Percentiles rank a stretch among this genome's conserved stretches.
Evolutionary conservation across 768 basidiomycete species (phyloP).

Genomic region (Peribolospora baueri): DNA sequence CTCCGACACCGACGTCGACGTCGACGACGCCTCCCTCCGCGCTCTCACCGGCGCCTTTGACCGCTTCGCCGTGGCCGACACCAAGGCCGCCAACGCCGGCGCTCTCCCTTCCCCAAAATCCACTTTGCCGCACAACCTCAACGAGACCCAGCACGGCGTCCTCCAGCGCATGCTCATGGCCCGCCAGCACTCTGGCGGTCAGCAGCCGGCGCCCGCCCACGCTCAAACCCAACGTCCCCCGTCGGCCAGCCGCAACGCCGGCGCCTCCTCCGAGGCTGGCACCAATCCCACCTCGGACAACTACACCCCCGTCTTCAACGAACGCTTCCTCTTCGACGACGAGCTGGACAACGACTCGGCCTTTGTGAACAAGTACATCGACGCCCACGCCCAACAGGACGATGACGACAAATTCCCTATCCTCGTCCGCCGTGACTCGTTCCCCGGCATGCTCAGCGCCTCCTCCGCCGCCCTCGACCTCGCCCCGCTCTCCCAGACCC

Average conservation of each 20-base stretch:
- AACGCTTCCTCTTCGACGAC: constrained; percentile 56
- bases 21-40: not conserved
- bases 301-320: constrained; percentile 10
- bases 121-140: constrained; percentile 2
- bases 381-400: not conserved
- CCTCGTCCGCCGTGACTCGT: constrained; percentile 23
- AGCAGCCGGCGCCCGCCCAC: not conserved
- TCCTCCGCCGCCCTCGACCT: constrained; percentile 83
- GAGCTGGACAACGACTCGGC: constrained; percentile 58
- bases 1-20: not conserved
- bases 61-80: not conserved
- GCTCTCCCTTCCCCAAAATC: not conserved
- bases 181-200: not conserved
- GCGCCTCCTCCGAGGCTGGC: not conserved
- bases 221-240: not conserved
- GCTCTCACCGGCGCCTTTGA: not conserved
- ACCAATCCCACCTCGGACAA: not conserved
- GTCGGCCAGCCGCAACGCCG: not conserved
- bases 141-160: constrained; percentile 6
- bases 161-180: not conserved
- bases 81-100: not conserved
- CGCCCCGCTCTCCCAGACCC: constrained; percentile 64
- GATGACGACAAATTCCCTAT: constrained; percentile 64
- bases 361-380: not conserved
- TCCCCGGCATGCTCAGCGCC: constrained; percentile 38